Percentiles rank a stretch among this genome's conserved stretches.
Conservation (phyloP, 2,329 filamentous ascomycete species). For the Whalleya microplaca region DNA sequence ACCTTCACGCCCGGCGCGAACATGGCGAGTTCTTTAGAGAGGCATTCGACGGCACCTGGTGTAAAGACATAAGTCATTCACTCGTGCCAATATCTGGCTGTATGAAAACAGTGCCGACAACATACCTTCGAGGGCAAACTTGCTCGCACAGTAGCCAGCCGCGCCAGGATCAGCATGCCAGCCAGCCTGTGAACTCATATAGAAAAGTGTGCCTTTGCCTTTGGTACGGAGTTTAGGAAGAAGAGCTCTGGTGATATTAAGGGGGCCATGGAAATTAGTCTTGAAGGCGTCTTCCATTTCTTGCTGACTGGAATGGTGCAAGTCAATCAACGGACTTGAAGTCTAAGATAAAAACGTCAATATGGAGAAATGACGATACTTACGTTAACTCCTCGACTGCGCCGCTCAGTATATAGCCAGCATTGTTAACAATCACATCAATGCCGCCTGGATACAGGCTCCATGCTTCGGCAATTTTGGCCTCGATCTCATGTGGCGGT, state of each 20-base stretch:
- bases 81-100: too few species aligned
- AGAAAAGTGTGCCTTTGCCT: slow-evolving; percentile 38
- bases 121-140: slow-evolving; percentile 30
- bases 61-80: too few species aligned
- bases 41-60: slow-evolving; percentile 36
- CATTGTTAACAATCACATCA: slow-evolving; percentile 46
- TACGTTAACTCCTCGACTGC: slow-evolving; percentile 36
- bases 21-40: slow-evolving; percentile 38
- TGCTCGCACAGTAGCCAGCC: slow-evolving; percentile 28
- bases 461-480: slow-evolving; percentile 28
- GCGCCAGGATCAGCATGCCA: slow-evolving; percentile 40
- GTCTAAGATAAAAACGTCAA: not conserved
- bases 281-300: slow-evolving; percentile 34
- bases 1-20: slow-evolving; percentile 40
- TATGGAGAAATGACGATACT: not conserved
- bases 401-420: slow-evolving; percentile 38
- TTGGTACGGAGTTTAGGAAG: slow-evolving; percentile 38
- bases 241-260: slow-evolving; percentile 41
- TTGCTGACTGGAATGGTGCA: slow-evolving; percentile 21
- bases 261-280: slow-evolving; percentile 44
- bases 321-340: slow-evolving; percentile 7
- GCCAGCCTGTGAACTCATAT: slow-evolving; percentile 41
- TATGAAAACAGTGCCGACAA: too few species aligned
- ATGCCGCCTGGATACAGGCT: slow-evolving; percentile 32
- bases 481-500: slow-evolving; percentile 21